Base-by-base conservation (phyloP, 495 filamentous ascomycete species). In the Aspergillus heteromorphus region DNA sequence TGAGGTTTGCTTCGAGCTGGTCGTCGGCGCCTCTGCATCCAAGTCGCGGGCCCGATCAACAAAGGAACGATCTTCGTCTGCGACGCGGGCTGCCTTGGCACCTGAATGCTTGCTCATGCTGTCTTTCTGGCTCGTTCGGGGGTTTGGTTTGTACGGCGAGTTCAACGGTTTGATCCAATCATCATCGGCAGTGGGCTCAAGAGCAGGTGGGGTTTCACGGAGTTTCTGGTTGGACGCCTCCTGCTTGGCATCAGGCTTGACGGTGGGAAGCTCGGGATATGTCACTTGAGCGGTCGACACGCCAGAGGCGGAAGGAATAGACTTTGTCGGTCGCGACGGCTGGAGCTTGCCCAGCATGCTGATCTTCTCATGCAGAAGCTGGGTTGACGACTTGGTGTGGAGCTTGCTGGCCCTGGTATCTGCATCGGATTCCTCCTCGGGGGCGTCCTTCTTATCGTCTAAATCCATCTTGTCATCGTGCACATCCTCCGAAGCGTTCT, bases 301-400 rank as follows among this genome's bases (percentile, higher is more conserved):
- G 4, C 71, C 68, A 23, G 72, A 58, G 10, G 67, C 64, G 52
- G 83, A 75, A 0, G 83, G 74, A 23, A 90, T 84, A 10, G 85
- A 86, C 62, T 92, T 92, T 3, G 85, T 88, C 2, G 82, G 73
- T 42, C 86, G 76, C 27, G 85, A 75, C 41, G 86, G 75, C 61
- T 91, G 87, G 1, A 83, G 78, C 65, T 97, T 88, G 19, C 91
- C 91, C 17, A 98, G 80, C 83, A 92, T 90, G 63, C 85, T 92
- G 60, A 98, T 96, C 60, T 89, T 87, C 55, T 97, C 95, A 54
- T 95, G 88, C 16, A 98, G 77, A 9, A 87, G 79, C 65, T 97
- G 91, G 2, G 93, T 97, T 4, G 91, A 92, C 6, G 89, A 92
- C 63, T 93, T 95, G 70, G 82, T 91, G 66, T 95, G 89, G 6